Conservation (phyloP, 352 stramenopile genomes). For the Globisporangium ultimum region DNA sequence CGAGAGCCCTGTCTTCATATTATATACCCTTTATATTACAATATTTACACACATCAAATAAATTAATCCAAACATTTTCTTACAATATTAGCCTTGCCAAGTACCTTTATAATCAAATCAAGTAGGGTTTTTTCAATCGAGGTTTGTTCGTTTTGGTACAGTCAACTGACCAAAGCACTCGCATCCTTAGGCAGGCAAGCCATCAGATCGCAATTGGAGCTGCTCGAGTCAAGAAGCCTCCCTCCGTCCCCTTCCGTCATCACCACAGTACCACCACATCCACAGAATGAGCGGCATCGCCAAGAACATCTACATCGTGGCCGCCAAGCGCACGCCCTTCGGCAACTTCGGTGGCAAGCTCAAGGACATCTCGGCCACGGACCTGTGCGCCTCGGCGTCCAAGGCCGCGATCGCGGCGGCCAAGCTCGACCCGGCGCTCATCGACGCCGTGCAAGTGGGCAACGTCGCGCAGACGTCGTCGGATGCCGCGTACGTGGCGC, state of each 20-base stretch:
- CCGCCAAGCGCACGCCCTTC: conserved; percentile 95
- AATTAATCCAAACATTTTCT: background rate
- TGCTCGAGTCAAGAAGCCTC: conserved; percentile 9
- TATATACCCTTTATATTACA: background rate
- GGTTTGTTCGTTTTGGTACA: conserved; percentile 3
- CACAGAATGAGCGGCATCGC: conserved; percentile 32
- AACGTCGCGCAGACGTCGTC: conserved; percentile 95
- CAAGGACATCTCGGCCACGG: conserved; percentile 90
- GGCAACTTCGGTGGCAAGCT: conserved; percentile 93
- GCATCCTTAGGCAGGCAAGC: background rate
- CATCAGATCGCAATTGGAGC: conserved; percentile 26
- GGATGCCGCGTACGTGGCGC: conserved; percentile 93
- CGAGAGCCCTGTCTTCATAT: conserved; percentile 5
- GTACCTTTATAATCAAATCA: background rate
- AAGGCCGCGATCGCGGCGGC: conserved; percentile 79
- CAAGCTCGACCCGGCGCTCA: conserved; percentile 80
- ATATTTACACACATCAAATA: background rate
- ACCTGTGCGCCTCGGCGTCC: conserved; percentile 86
- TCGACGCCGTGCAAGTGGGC: conserved; percentile 94
- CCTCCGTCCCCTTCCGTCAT: background rate
- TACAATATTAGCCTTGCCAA: background rate
- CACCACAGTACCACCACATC: background rate
- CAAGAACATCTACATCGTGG: conserved; percentile 94
- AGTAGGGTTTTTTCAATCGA: background rate
- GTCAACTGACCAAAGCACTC: conserved; percentile 12